Base-by-base conservation (phyloP, 2,329 filamentous ascomycete genomes). In the Aspergillus alliaceus region DNA sequence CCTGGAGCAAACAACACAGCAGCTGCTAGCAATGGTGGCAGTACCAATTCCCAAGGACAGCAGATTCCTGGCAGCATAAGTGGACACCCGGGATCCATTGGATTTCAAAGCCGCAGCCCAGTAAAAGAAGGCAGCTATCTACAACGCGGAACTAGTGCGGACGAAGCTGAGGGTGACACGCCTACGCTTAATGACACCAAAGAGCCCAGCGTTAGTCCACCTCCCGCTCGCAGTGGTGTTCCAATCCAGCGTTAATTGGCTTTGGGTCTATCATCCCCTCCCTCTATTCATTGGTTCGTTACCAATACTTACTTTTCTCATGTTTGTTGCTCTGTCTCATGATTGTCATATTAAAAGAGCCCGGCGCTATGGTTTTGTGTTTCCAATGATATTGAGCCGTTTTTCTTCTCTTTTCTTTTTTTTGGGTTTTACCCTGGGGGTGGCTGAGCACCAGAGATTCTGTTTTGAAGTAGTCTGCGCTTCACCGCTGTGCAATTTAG, bases 81-180 rank as follows among this genome's bases (percentile, higher is more conserved):
- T 56, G 71, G 71, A 27, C 73, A 75, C 51, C 72, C 72, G 2
- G 70, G 70, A 42, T 74, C 72, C 8, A 63, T 75, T 40, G 73
- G 75, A 6, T 74, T 73, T 61, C 84, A 86, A 65, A 84, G 85
- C 60, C 88, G 90, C 61, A 95, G 90, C 73, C 93, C 93, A 1
- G 86, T 95, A 67, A 97, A 96, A 80, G 93, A 97, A 80, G 87
- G 86, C 75, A 96, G 90, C 78, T 91, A 91, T 73, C 80, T 96
- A 71, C 87, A 96, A 73, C 85, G 90, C 62, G 90, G 92, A 77
- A 91, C 90, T 6, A 96, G 87, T 71, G 85, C 82, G 11, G 82
- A 84, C 56, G 78, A 79, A 35, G 64, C 65, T 35, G 74, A 74
- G 11, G 44, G 29, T 25, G 53, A 48, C 34, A 31, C 44, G 25